Base-by-base conservation (phyloP, 306 rosid genomes). In the Prunus mume region DNA sequence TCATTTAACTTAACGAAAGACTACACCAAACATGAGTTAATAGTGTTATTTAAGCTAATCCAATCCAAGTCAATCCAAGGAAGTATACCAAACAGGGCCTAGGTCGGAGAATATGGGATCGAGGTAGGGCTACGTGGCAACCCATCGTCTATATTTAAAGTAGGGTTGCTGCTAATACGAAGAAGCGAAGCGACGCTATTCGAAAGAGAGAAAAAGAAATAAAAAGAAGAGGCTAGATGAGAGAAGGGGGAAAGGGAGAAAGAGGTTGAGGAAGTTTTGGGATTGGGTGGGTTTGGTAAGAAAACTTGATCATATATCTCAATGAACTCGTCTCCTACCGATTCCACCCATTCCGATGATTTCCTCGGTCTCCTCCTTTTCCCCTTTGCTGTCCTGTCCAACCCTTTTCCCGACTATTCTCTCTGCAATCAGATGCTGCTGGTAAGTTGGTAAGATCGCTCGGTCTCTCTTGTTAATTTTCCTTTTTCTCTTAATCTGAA, bases 191-290 rank as follows among this genome's bases (percentile, higher is more conserved):
- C 19, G 67, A 3, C 43, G 45, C 7, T 19, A 0, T 6, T 14
- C 13, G 9, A 6, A 3, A 28, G 65, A 58, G 19, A 56, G 27
- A 3, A 10, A 0, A 56, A 51, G 10, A 51, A 51, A 17, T 9
- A 0, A 10, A 9, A 3, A 30, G 38, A 11, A 12, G 34, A 60
- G 45, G 14, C 1, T 11, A 55, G 11, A 55, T 17, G 73, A 63
- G 82, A 72, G 91, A 66, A 80, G 68, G 65, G 77, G 86, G 87
- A 76, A 83, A 83, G 75, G 65, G 79, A 24, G 24, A 65, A 66
- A 75, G 87, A 75, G 76, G 75, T 56, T 14, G 24, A 75, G 65
- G 79, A 75, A 75, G 62, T 75, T 65, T 3, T 19, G 3, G 69
- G 69, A 34, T 20, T 65, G 22, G 13, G 69, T 65, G 13, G 0